Evolutionary conservation across 2,329 filamentous ascomycete species (phyloP).

Genomic region (Chaetomium olivaceum): DNA sequence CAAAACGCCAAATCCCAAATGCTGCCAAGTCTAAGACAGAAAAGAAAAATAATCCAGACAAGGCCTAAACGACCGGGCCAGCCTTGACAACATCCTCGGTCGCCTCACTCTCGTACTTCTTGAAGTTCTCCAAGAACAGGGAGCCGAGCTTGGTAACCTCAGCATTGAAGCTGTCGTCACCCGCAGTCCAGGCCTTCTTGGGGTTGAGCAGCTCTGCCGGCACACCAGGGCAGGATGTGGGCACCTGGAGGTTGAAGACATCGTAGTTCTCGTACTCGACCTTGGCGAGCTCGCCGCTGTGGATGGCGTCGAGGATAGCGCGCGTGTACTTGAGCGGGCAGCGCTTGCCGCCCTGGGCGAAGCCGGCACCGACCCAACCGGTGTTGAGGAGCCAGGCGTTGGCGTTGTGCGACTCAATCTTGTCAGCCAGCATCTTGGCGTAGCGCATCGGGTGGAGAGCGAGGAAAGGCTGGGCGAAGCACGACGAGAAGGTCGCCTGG

Average conservation of each 20-base stretch:
- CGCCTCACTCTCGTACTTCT: conserved; percentile 87
- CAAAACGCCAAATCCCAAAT: conserved; percentile 19
- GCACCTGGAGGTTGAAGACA: conserved; percentile 95
- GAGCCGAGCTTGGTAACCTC: conserved; percentile 89
- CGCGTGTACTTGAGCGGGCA: conserved; percentile 99
- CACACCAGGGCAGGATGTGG: conserved; percentile 85
- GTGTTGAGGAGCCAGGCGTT: conserved; percentile 99
- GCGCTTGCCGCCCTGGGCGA: conserved; percentile 88
- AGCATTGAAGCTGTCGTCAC: conserved; percentile 74
- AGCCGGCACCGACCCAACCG: conserved; percentile 92
- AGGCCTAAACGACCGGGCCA: conserved; percentile 31
- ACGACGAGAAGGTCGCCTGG: conserved; percentile 97
- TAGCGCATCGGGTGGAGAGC: conserved; percentile 99
- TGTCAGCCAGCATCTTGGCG: conserved; percentile 96
- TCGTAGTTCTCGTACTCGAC: conserved; percentile 93
- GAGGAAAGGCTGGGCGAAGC: conserved; percentile 98
- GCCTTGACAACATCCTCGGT: conserved; percentile 75
- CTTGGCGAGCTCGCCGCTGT: conserved; percentile 92
- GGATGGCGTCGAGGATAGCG: conserved; percentile 96
- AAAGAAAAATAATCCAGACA: background rate
- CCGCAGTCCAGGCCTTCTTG: conserved; percentile 84
- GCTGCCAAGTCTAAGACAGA: conserved; percentile 13
- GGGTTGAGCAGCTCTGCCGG: conserved; percentile 94
- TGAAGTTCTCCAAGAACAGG: conserved; percentile 96
- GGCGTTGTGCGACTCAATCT: conserved; percentile 92